These are phyloP conservation scores for Lactifluus pinguis DNA, from an alignment of 768 basidiomycete genomes.

Conservation along the genomic window DNA sequence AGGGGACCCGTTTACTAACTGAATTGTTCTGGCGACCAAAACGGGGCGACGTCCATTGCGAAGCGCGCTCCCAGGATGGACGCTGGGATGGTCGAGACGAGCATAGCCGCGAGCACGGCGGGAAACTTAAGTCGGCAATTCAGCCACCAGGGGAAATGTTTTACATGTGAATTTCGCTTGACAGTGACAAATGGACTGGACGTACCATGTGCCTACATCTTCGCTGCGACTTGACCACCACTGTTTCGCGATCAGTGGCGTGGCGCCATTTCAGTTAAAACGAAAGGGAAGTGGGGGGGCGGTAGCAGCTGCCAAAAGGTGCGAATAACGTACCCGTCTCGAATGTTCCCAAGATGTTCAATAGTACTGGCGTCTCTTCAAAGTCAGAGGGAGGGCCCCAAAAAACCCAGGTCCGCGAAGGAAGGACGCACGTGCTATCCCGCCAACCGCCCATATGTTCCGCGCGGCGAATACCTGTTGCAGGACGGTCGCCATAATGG, in stretches of 20 bases:
- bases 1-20: slow-evolving; percentile 32
- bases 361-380: slow-evolving; percentile 36
- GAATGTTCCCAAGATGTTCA: slow-evolving; percentile 70
- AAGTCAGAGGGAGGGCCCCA: not conserved
- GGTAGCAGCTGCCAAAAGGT: not conserved
- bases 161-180: not conserved
- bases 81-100: slow-evolving; percentile 70
- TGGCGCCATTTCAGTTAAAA: not conserved
- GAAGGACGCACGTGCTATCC: slow-evolving; percentile 53
- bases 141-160: not conserved
- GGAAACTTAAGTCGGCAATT: slow-evolving; percentile 39
- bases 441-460: slow-evolving; percentile 64
- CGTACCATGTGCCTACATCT: slow-evolving; percentile 66
- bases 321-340: slow-evolving; percentile 50
- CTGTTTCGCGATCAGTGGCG: slow-evolving; percentile 27
- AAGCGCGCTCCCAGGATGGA: slow-evolving; percentile 67
- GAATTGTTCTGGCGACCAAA: slow-evolving; percentile 80
- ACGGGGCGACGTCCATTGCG: slow-evolving; percentile 68
- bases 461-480: slow-evolving; percentile 69
- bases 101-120: slow-evolving; percentile 55
- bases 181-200: not conserved
- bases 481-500: slow-evolving; percentile 59
- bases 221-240: slow-evolving; percentile 70
- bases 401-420: not conserved
- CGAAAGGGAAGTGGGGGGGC: no score